Conservation (phyloP, 352 stramenopile species). For the Pythium guiyangense region DNA sequence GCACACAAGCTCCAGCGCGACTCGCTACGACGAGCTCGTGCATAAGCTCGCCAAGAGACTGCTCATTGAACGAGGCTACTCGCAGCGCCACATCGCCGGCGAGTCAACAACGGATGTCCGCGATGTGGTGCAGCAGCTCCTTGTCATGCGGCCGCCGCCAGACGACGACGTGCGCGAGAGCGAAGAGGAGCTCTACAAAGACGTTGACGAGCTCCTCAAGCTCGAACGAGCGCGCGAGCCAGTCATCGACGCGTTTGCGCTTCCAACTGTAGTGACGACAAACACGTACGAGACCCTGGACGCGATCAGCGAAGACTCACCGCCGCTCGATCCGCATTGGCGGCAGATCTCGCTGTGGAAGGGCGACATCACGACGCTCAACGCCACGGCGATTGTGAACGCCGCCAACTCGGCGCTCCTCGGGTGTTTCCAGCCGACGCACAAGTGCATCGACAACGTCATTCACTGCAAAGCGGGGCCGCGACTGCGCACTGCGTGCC, state of each 20-base stretch:
- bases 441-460: slow-evolving; percentile 74
- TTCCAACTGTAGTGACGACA: slow-evolving; percentile 13
- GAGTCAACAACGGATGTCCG: slow-evolving; percentile 33
- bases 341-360: slow-evolving; percentile 57
- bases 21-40: slow-evolving; percentile 29
- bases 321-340: slow-evolving; percentile 6
- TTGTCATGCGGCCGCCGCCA: slow-evolving; percentile 33
- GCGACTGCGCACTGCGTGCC: slow-evolving; percentile 47
- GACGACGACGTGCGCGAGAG: slow-evolving; percentile 19
- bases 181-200: slow-evolving; percentile 32
- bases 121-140: slow-evolving; percentile 47
- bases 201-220: slow-evolving; percentile 7
- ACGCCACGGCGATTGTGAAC: slow-evolving; percentile 61
- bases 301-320: background rate
- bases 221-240: slow-evolving; percentile 19
- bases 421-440: slow-evolving; percentile 65
- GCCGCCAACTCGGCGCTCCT: slow-evolving; percentile 58
- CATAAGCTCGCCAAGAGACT: slow-evolving; percentile 23
- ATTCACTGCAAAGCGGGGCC: slow-evolving; percentile 61
- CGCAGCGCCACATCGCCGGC: slow-evolving; percentile 30
- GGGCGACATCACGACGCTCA: slow-evolving; percentile 60
- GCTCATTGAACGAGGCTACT: slow-evolving; percentile 32
- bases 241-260: slow-evolving; percentile 14
- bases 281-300: too few species aligned
- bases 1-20: background rate